Evolutionary conservation across 2,329 filamentous ascomycete genomes (phyloP), one percentile per base, ranked within the genome.

Genomic region (Ceratocystis papillata): DNA sequence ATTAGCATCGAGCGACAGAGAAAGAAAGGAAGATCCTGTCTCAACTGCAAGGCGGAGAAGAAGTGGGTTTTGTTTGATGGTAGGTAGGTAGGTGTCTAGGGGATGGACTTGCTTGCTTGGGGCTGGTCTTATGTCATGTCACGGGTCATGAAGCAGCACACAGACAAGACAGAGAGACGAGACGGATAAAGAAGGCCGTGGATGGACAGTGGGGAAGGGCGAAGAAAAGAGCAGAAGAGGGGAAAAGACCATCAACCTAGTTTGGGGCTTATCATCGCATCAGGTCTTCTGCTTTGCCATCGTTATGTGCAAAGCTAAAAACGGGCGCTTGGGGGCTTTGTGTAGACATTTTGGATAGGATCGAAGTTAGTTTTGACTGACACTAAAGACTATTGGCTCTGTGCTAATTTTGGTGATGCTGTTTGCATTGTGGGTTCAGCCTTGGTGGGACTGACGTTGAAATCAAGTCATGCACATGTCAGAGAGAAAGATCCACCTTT

Each of bases 361-460:
- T 28, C 20, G n/a, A 41, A 41, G 46, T 53, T 41, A 41, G 37
- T 3, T 41, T 41, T 41, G 37, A 41, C 37, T 41, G 10, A 41
- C 25, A n/a, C 28, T 37, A 6, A 12, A n/a, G 25, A 12, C 55
- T 59, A 28, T 59, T n/a, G 55, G 55, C 55, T 59, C 28, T n/a
- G 28, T 6, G 28, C 55, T 37, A 59, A 33, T 25, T 59, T 59
- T 59, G 55, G 30, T 37, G 55, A 59, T 59, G 55, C 30, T 59
- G 55, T n/a, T 59, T 59, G 30, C 55, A 33, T 59, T 41, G 17
- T 33, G 55, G 12, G 17, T 20, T 37, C 55, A 59, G 55, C 55
- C 55, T 59, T 59, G 55, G 48, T 53, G 48, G 48, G 30, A 59
- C 30, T 22, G 55, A 59, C 55, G 55, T 59, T 59, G 55, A 59